Base-by-base conservation (phyloP, 495 filamentous ascomycete species). In the Annulohypoxylon stygium region DNA sequence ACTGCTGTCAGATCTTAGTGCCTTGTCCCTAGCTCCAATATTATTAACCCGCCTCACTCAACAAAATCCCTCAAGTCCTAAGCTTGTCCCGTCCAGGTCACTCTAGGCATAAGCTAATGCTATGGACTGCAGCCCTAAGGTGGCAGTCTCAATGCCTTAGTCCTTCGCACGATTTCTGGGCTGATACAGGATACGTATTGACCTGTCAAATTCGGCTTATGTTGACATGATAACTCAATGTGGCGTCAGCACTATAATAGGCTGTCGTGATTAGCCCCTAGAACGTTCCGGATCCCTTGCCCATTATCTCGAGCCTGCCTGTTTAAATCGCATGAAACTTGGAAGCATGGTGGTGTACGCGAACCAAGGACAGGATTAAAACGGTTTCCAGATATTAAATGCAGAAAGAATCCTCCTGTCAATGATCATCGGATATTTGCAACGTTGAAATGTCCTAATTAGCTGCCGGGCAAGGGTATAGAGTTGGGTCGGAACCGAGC, bases 21-120 rank as follows among this genome's bases (percentile, higher is more conserved):
- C 4, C 47, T 25, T 25, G 16, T 25, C 25, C 20, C 47, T 25
- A 11, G 47, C 16, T 9, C 18, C 25, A 23, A 50, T 50, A 20
- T 4, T 20, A 25, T 23, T 9, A 50, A 5, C 47, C 18, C 47
- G 23, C 25, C 41, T 16, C 41, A 16, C 41, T 50, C 47, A 50
- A 50, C 47, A 23, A 50, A 48, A 50, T 25, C 47, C 47, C 47
- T 50, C 20, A 50, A 50, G n/a, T 50, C 16, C 47, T 16, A 25
- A n/a, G 16, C 47, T 50, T 41, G 37, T 3, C 18, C n/a, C 20
- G 6, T 50, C 16, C 20, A 9, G 16, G 47, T 50, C 10, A 16
- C 7, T 16, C 10, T 16, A 45, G 41, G n/a, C 41, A 16, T 45
- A 8, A 45, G 7, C 41, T 45, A 11, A 45, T 23, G 20, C 20